Evolutionary conservation across 2,329 filamentous ascomycete species (phyloP), one percentile per base, ranked within the genome.

Genomic region (Sporothrix protearum): DNA sequence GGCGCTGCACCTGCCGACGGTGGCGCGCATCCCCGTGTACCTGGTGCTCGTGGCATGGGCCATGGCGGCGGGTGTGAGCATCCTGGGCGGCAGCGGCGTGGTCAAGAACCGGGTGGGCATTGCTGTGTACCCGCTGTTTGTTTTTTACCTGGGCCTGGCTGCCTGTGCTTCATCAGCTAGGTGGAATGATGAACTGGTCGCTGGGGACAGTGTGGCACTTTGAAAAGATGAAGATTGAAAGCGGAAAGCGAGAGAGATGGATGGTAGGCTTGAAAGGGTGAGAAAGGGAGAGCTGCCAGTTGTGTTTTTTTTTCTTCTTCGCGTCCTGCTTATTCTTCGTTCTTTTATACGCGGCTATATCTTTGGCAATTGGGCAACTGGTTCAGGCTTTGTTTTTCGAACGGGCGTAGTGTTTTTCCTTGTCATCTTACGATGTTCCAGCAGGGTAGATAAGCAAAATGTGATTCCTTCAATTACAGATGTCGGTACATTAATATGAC

Each of bases 111-210:
- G 96, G 67, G 94, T 98, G 64, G 93, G 91, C 30, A 90, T 99
- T 78, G 96, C 96, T 22, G 94, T 99, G 28, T 99, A 96, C 79
- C 96, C 96, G 71, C 84, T 99, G 69, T 92, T 97, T 79, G 91
- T 98, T 66, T 99, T 98, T 82, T 99, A 99, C 81, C 84, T 97
- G 72, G 92, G 92, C 45, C 85, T 99, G 76, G 94, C 69, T 97
- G 94, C 80, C 87, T 99, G 73, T 99, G 96, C 85, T 97, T 98
- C 81, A 97, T 99, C 80, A 97, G 94, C 83, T 97, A 71, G 55
- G 19, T 14, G 36, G 42, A 33, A 33, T 47, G 42, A 47, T 16
- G 42, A 19, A 45, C 8, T 7, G 12, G 39, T 10, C 14, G 28
- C 22, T 4, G 28, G 30, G 14, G 30, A 22, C 19, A 39, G 9